Percentiles rank a stretch among this genome's conserved stretches.
Evolutionary conservation across 148 eudicot species (phyloP).

Genomic region (Chenopodium quinoa): DNA sequence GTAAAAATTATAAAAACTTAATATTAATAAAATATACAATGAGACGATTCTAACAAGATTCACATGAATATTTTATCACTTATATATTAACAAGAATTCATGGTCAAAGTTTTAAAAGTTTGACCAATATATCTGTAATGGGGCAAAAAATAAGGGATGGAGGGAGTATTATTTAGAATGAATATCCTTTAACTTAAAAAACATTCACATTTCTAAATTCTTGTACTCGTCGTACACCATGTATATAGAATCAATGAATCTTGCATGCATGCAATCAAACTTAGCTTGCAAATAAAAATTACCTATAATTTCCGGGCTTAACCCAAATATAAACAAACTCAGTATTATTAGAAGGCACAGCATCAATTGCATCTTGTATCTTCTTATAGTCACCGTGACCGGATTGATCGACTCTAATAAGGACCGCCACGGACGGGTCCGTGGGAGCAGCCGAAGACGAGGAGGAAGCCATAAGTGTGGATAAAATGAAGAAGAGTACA

Average conservation of each 20-base stretch:
- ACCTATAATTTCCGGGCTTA: slow-evolving; percentile 84
- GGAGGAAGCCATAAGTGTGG: slow-evolving; percentile 27
- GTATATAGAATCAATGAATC: no score
- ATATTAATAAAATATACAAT: no score
- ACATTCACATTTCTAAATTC: neutral
- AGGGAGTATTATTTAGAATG: no score
- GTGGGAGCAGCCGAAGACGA: slow-evolving; percentile 19
- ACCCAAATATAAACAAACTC: slow-evolving; percentile 58
- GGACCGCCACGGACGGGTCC: slow-evolving; percentile 55
- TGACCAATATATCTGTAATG: no score
- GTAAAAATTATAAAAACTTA: no score
- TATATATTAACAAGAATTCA: no score
- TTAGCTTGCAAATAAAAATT: neutral
- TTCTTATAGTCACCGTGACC: slow-evolving; percentile 57
- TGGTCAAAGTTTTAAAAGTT: no score
- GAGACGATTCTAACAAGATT: no score
- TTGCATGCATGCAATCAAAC: neutral
- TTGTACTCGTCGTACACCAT: neutral
- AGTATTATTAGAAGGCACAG: slow-evolving; percentile 57
- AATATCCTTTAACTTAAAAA: no score
- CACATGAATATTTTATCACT: no score
- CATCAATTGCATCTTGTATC: slow-evolving; percentile 73
- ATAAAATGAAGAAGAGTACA: slow-evolving; percentile 18
- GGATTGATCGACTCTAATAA: slow-evolving; percentile 66
- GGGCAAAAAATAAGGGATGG: no score